A percentile compares a stretch with the other conserved stretches of the same genome.
phyloP scores from a whole-genome alignment of 805 yeast species.

The Candida berthetii region DNA sequence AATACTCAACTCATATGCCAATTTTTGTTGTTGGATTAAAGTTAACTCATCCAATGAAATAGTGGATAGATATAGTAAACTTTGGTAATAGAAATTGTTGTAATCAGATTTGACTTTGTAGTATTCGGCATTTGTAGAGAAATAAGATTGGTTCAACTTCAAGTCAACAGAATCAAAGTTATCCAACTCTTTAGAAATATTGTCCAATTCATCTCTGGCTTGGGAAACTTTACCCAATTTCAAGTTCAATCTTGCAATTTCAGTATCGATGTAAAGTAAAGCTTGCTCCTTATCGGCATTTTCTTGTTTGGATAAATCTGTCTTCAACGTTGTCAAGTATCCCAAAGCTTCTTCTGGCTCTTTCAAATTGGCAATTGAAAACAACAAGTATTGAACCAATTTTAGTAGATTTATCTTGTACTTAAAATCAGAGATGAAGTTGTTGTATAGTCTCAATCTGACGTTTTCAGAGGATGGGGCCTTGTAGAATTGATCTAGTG shows the following conservation, averaged over 20 bases:
- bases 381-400: conserved; percentile 67
- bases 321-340: conserved; percentile 37
- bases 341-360: conserved; percentile 42
- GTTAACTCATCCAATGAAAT: conserved; percentile 40
- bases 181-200: conserved; percentile 53
- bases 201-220: conserved; percentile 65
- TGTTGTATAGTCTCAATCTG: conserved; percentile 61
- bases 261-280: conserved; percentile 52
- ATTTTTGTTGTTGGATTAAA: conserved; percentile 32
- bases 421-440: conserved; percentile 61
- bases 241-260: conserved; percentile 68
- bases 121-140: conserved; percentile 71
- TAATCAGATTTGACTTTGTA: conserved; percentile 73
- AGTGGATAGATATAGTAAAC: conserved; percentile 78
- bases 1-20: conserved; percentile 72
- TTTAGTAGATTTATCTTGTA: conserved; percentile 74
- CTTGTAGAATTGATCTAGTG: conserved; percentile 55
- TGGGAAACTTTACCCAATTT: conserved; percentile 46
- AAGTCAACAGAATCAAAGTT: conserved; percentile 46
- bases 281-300: conserved; percentile 45
- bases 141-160: conserved; percentile 76
- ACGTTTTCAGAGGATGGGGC: conserved; percentile 45
- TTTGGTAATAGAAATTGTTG: conserved; percentile 74
- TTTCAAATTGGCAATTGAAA: conserved; percentile 38
- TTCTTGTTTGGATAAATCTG: conserved; percentile 36